Base-by-base conservation (phyloP, 768 basidiomycete species). In the Cyclocybe aegerita region DNA sequence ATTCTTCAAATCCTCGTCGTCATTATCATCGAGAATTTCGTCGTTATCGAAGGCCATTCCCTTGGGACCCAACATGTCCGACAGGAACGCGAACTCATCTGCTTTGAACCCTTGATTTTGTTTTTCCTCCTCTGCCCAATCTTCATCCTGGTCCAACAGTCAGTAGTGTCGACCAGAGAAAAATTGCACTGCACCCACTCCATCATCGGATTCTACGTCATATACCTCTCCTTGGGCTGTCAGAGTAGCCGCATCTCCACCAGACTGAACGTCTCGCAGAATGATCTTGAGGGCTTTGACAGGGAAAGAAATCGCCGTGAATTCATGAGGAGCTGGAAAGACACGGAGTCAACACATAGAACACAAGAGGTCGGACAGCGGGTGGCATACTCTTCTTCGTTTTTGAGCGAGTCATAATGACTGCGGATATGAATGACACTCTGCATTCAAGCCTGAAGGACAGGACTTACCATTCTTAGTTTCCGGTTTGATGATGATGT, bases 321-420 rank as follows among this genome's bases (percentile, higher is more conserved):
- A 98, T 64, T 93, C 85, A 48, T 86, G 86, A 1, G 97, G 96
- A 35, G 76, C 93, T 97, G 63, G 5, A 57, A 49, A 56, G 50
- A 54, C 34, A 32, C 45, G 85, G 79, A 64, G 81, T 31, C 30
- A 48, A 42, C 43, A 11, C 29, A 9, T 23, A 31, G 16, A 46
- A 33, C 39, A 50, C 48, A 81, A 51, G 33, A 40, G 42, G 52
- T 48, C 46, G 54, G 63, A 52, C 67, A 66, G 48, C 46, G 40
- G 10, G 43, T 12, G 38, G 50, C 54, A 44, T 52, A 97, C 95
- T 88, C 57, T 76, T 78, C 72, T 85, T 90, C 44, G 97, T 91
- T 60, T 83, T 79, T 31, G 96, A 96, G 54, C 97, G 83, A 42
- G 97, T 98, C 90, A 98, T 93, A 68, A 98, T 98, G 60, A 93